These are phyloP conservation scores for Pyricularia sp. DNA, from an alignment of 2,329 filamentous ascomycete genomes.

Conservation along the genomic window DNA sequence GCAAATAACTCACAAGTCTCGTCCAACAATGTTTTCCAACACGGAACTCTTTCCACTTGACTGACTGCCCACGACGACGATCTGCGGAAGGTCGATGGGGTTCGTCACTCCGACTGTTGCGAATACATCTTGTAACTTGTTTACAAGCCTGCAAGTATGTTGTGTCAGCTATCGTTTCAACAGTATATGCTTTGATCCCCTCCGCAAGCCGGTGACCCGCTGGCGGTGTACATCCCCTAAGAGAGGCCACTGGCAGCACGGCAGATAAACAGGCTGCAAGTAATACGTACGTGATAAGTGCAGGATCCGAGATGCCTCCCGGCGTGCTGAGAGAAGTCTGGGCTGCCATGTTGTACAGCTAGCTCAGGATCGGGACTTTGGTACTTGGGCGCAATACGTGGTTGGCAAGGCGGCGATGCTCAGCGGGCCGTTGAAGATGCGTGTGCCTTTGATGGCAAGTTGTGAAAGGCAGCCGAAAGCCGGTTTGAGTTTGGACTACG, in stretches of 20 bases:
- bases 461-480: not conserved
- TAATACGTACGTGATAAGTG: slow-evolving; percentile 15
- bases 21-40: slow-evolving; percentile 94
- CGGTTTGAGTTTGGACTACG: not conserved
- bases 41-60: slow-evolving; percentile 99
- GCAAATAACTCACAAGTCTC: slow-evolving; percentile 78
- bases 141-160: slow-evolving; percentile 59
- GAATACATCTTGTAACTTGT: slow-evolving; percentile 99
- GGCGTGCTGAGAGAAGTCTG: slow-evolving; percentile 9
- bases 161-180: not conserved
- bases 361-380: not conserved
- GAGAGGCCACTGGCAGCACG: not conserved
- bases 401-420: not conserved
- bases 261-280: not conserved
- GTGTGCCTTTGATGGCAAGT: not conserved
- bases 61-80: slow-evolving; percentile 95
- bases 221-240: not conserved
- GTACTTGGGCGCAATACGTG: not conserved
- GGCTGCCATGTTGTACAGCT: slow-evolving; percentile 2
- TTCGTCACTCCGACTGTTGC: slow-evolving; percentile 98
- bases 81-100: slow-evolving; percentile 97
- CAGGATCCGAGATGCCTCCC: slow-evolving; percentile 16
- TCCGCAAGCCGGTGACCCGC: not conserved
- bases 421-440: not conserved
- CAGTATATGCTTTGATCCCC: not conserved